Conservation (phyloP, 73 alveolate genomes). For the Tetrahymena malaccensis region DNA sequence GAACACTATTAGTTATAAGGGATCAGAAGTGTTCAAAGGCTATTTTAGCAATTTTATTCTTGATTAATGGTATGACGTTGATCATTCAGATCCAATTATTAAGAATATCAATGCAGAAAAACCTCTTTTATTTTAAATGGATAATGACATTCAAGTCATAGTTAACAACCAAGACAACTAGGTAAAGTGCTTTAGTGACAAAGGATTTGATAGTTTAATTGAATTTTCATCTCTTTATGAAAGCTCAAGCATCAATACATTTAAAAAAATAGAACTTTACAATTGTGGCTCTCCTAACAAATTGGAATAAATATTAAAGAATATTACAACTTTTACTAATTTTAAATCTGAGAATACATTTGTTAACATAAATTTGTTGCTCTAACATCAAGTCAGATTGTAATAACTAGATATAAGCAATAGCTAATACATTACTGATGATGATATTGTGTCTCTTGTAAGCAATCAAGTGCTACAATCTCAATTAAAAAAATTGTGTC, state of each 20-base stretch:
- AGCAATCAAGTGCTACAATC: background rate
- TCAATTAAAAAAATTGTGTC: background rate
- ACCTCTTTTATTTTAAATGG: background rate
- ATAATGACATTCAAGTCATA: background rate
- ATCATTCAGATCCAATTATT: background rate
- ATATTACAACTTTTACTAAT: background rate
- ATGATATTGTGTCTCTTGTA: background rate
- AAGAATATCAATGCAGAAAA: background rate
- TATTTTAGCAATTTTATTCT: background rate
- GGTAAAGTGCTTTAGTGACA: background rate
- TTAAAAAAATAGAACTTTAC: background rate
- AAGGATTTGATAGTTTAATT: background rate
- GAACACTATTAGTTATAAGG: background rate
- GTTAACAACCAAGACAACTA: background rate
- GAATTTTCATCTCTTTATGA: background rate
- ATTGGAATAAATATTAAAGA: background rate
- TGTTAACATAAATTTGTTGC: background rate
- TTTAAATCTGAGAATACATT: background rate
- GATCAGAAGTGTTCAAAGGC: background rate
- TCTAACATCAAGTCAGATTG: background rate
- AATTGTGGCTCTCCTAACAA: background rate
- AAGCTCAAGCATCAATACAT: background rate
- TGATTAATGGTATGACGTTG: background rate
- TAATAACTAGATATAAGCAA: background rate
- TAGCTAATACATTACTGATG: background rate